Percentiles rank a stretch among this genome's conserved stretches.
Evolutionary conservation across 2,329 filamentous ascomycete genomes (phyloP).

Genomic region (Penicillium brasilianum): DNA sequence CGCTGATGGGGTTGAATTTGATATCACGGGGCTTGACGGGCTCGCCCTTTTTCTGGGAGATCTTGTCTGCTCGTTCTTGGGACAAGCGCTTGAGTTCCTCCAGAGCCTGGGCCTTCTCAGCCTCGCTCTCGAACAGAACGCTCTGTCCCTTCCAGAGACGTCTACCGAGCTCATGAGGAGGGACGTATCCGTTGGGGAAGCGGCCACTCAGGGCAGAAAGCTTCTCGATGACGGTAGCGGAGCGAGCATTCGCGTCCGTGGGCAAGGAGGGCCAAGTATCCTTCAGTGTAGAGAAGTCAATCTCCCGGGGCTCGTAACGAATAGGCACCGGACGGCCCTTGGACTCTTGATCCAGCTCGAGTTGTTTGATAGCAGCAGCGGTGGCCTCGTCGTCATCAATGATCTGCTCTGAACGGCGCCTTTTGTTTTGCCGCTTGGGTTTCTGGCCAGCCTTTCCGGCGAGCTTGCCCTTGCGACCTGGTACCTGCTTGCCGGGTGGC

Average conservation of each 20-base stretch:
- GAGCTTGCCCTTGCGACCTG: slow-evolving; percentile 30
- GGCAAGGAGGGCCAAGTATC: slow-evolving; percentile 49
- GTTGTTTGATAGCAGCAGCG: slow-evolving; percentile 35
- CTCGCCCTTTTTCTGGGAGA: slow-evolving; percentile 45
- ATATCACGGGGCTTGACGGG: slow-evolving; percentile 42
- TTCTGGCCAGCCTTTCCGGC: slow-evolving; percentile 23
- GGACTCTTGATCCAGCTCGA: slow-evolving; percentile 38
- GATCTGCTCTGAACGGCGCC: slow-evolving; percentile 23
- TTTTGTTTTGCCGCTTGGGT: slow-evolving; percentile 16
- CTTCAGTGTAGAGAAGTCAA: slow-evolving; percentile 38
- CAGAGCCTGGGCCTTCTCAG: slow-evolving; percentile 44
- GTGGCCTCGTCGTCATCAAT: slow-evolving; percentile 32
- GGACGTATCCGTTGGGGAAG: slow-evolving; percentile 41
- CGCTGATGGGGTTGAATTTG: slow-evolving; percentile 34
- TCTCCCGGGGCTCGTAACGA: slow-evolving; percentile 43
- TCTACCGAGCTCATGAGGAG: slow-evolving; percentile 44
- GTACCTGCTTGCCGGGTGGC: slow-evolving; percentile 24
- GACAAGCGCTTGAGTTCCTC: slow-evolving; percentile 43
- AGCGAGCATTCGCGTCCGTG: slow-evolving; percentile 34
- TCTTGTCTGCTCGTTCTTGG: slow-evolving; percentile 39
- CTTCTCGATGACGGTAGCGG: slow-evolving; percentile 42
- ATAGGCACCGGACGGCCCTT: slow-evolving; percentile 38
- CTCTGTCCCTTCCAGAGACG: slow-evolving; percentile 45
- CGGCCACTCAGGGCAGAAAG: slow-evolving; percentile 43
- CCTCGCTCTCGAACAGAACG: slow-evolving; percentile 44